These are phyloP conservation scores for Spongospora subterranea DNA, from an alignment of 208 protist species.

Conservation along the genomic window DNA sequence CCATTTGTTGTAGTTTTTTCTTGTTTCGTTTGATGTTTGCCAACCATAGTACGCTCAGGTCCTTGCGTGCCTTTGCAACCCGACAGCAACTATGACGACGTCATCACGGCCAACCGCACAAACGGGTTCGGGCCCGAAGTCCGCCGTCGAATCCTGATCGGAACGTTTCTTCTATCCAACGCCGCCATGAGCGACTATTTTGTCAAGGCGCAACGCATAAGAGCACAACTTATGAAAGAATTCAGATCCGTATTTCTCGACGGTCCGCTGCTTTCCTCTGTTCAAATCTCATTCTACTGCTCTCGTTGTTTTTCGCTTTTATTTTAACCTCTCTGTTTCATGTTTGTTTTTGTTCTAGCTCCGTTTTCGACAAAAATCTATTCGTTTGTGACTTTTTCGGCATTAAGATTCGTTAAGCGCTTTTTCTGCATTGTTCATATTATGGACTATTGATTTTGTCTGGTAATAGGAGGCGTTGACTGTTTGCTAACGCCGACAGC, in stretches of 20 bases:
- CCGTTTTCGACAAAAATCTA: not conserved
- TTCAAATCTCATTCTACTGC: too few relatives aligned
- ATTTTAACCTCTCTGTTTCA: not conserved
- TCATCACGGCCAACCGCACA: not conserved
- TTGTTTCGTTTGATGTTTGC: too few relatives aligned
- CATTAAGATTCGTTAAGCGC: too few relatives aligned
- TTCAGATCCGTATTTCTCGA: not conserved
- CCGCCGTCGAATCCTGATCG: constrained; percentile 59
- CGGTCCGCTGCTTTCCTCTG: too few relatives aligned
- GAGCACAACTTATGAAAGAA: not conserved
- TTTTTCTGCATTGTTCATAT: too few relatives aligned
- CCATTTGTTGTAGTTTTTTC: too few relatives aligned
- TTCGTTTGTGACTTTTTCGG: not conserved
- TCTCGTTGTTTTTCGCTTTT: too few relatives aligned
- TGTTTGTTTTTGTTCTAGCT: not conserved
- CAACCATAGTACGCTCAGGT: too few relatives aligned
- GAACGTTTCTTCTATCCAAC: constrained; percentile 65
- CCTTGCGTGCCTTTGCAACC: not conserved
- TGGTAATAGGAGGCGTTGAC: too few relatives aligned
- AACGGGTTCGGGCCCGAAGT: constrained; percentile 64
- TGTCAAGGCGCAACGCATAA: constrained; percentile 53
- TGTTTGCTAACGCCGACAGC: constrained; percentile 52
- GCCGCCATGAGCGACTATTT: constrained; percentile 65
- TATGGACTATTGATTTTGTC: too few relatives aligned
- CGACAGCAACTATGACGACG: not conserved